Percentiles rank a stretch among this genome's conserved stretches.
Conservation (phyloP, 202 grass and related monocot species). For the Musa balbisiana region DNA sequence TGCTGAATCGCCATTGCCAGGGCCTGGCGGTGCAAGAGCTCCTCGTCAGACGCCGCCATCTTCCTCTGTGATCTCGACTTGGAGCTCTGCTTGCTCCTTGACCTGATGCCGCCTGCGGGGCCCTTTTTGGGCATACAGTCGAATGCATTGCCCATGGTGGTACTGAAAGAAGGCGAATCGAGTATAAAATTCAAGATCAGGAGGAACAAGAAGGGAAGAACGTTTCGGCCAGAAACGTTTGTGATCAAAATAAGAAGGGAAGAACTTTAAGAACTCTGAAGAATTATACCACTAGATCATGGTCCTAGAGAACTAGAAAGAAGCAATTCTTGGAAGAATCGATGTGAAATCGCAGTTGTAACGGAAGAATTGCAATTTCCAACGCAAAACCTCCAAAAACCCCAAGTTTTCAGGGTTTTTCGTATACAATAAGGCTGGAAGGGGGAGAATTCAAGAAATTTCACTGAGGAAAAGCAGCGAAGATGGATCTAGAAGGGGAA, state of each 20-base stretch:
- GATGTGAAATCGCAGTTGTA: background rate
- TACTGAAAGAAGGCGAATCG: too few relatives aligned
- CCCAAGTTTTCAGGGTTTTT: background rate
- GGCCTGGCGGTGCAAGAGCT: slow-evolving; percentile 81
- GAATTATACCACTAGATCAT: too few relatives aligned
- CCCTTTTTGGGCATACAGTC: slow-evolving; percentile 53
- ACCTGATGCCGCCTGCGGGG: slow-evolving; percentile 23
- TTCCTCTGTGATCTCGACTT: slow-evolving; percentile 50
- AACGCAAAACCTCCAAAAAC: background rate
- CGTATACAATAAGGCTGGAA: background rate
- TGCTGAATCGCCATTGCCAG: slow-evolving; percentile 89
- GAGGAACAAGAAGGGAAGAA: background rate
- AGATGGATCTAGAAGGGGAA: too few relatives aligned
- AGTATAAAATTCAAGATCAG: too few relatives aligned
- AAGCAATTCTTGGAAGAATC: background rate
- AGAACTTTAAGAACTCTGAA: background rate
- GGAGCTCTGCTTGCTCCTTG: slow-evolving; percentile 54
- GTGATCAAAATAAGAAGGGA: background rate
- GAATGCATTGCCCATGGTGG: slow-evolving; percentile 69
- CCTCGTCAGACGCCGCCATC: slow-evolving; percentile 72
- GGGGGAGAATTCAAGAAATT: background rate
- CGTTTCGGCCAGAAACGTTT: too few relatives aligned
- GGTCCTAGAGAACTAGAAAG: background rate
- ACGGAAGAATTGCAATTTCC: background rate
- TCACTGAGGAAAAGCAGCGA: too few relatives aligned